Evolutionary conservation across 345 rosid genomes (phyloP), one percentile per base, ranked within the genome.

Genomic region (Murraya paniculata): DNA sequence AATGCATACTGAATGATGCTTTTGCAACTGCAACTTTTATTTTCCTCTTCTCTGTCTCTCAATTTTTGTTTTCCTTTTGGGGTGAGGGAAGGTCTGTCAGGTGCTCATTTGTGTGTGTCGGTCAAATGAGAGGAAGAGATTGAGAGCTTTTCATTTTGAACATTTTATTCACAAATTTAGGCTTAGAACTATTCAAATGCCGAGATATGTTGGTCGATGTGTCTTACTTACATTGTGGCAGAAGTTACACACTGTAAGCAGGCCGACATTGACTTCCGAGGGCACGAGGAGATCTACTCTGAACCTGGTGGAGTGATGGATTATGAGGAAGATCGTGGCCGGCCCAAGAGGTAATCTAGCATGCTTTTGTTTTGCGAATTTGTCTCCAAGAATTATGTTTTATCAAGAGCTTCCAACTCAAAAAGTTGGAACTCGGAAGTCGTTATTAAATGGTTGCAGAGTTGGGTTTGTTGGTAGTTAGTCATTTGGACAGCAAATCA

Each of bases 251-350:
- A 82, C 95, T 92, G 89, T 95, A 84, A 92, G 92, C 99, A 94
- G 99, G 99, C 89, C 68, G 95, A 93, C 78, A 53, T 83, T 79
- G 98, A 90, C 79, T 88, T 82, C 91, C 88, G 93, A 90, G 97
- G 91, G 86, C 88, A 90, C 67, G 97, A 96, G 89, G 98, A 92
- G 84, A 86, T 87, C 86, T 94, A 85, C 89, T 89, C 94, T 92
- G 99, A 94, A 87, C 80, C 94, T 88, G 90, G 97, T 85, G 98
- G 99, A 92, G 94, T 96, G 88, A 96, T 96, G 99, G 98, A 97
- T 76, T 90, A 80, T 31, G 98, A 91, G 82, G 98, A 94, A 91
- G 99, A 93, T 80, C 89, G 95, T 74, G 88, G 88, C 87, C 89
- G 99, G 67, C 89, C 95, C 67, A 97, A 97, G 91, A 97, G 98